phyloP scores from a whole-genome alignment of 768 basidiomycete genomes.

The Phaeolepiota aurea region DNA sequence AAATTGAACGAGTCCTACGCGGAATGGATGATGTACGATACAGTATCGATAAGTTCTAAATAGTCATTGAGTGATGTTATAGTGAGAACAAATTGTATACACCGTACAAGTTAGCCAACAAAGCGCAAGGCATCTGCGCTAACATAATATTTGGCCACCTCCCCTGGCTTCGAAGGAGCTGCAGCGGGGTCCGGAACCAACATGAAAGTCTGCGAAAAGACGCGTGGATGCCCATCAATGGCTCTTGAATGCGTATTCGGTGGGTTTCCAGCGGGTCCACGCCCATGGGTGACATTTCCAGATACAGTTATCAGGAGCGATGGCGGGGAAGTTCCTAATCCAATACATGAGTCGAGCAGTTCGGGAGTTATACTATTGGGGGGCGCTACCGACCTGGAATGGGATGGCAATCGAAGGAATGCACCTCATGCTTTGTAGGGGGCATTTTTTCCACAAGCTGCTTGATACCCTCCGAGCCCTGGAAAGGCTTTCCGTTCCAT shows the following conservation, averaged over 20 bases:
- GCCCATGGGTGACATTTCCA: constrained; percentile 69
- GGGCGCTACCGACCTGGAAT: constrained; percentile 54
- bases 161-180: constrained; percentile 55
- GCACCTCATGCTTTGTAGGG: constrained; percentile 73
- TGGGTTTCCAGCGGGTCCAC: constrained; percentile 50
- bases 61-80: too few relatives aligned
- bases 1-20: too few relatives aligned
- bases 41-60: too few relatives aligned
- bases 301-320: constrained; percentile 74
- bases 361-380: constrained; percentile 1
- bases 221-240: constrained; percentile 71
- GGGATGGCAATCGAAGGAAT: constrained; percentile 86
- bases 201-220: constrained; percentile 85
- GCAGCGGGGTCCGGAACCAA: constrained; percentile 69
- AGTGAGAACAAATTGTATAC: too few relatives aligned
- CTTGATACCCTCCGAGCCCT: constrained; percentile 61
- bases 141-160: constrained; percentile 77
- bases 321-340: constrained; percentile 68
- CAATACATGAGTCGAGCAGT: too few relatives aligned
- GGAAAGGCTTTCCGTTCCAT: constrained; percentile 81
- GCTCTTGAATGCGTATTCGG: constrained; percentile 38
- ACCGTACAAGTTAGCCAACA: constrained; percentile 59
- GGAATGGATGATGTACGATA: too few relatives aligned
- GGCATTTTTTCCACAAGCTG: constrained; percentile 69
- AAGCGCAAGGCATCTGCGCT: constrained; percentile 75